phyloP scores from a whole-genome alignment of 768 basidiomycete species.

The Cubamyces lactineus region DNA sequence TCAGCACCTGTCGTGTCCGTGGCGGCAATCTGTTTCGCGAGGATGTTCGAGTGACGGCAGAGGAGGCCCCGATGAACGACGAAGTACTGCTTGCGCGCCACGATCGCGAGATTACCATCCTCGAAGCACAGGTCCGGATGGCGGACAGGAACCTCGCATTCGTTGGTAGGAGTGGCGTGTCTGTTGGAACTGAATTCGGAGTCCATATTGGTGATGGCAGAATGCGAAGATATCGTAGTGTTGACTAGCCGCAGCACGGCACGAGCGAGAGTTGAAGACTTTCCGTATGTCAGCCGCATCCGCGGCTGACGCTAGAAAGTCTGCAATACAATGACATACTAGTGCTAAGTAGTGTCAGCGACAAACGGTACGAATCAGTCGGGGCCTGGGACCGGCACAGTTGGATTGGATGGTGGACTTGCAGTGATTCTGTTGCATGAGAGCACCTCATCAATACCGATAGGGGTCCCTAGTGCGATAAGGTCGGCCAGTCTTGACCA shows the following conservation, averaged over 20 bases:
- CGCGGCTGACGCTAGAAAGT: not conserved
- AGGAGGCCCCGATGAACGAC: conserved; percentile 70
- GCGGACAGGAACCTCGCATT: conserved; percentile 31
- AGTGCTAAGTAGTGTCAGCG: too few relatives aligned
- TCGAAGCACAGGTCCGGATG: conserved; percentile 53
- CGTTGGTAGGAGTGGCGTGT: conserved; percentile 18
- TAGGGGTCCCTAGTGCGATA: too few relatives aligned
- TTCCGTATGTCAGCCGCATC: not conserved
- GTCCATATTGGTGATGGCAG: conserved; percentile 9
- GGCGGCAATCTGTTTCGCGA: conserved; percentile 45
- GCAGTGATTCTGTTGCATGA: too few relatives aligned
- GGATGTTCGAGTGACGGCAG: conserved; percentile 60
- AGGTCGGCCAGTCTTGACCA: too few relatives aligned
- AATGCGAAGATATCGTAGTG: not conserved
- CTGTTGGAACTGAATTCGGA: conserved; percentile 37
- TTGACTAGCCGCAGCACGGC: too few relatives aligned
- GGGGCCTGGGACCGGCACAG: too few relatives aligned
- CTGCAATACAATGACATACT: not conserved
- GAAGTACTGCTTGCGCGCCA: conserved; percentile 62
- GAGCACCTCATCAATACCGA: too few relatives aligned
- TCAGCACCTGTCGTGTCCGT: conserved; percentile 14
- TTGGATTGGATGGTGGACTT: too few relatives aligned
- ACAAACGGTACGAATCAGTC: too few relatives aligned
- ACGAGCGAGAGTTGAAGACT: not conserved
- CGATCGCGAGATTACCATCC: conserved; percentile 71